phyloP scores from a whole-genome alignment of 1,284 basidiomycete genomes.

The Ceratobasidium theobromae region DNA sequence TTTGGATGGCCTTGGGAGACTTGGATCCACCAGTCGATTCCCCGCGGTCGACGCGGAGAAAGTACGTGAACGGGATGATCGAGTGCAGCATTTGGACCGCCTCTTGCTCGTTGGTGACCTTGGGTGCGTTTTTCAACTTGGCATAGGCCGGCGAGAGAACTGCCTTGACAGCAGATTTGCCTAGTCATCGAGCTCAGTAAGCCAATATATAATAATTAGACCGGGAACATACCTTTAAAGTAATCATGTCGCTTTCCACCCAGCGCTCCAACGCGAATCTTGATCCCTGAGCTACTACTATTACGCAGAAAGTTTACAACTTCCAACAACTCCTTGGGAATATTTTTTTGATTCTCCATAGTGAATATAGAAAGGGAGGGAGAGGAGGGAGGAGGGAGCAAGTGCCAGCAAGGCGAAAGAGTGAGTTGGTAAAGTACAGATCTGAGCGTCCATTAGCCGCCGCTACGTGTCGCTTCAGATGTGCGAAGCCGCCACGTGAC shows the following conservation, averaged over 20 bases:
- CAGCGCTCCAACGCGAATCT: conserved; percentile 85
- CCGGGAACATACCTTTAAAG: conserved; percentile 81
- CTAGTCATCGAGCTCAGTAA: conserved; percentile 42
- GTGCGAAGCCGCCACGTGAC: conserved; percentile 24
- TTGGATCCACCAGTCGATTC: conserved; percentile 64
- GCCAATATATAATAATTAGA: not conserved
- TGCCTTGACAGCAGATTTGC: conserved; percentile 89
- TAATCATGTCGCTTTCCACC: conserved; percentile 96
- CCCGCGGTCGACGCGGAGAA: conserved; percentile 83
- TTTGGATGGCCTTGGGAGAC: conserved; percentile 76
- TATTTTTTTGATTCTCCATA: conserved; percentile 67
- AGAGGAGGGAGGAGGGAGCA: not conserved
- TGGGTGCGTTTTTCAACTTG: conserved; percentile 77
- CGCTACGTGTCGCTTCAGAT: conserved; percentile 29
- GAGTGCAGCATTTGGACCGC: conserved; percentile 70
- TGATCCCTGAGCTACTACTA: conserved; percentile 84
- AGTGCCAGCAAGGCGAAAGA: conserved; percentile 15
- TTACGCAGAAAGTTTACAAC: conserved; percentile 83
- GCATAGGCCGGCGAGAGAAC: conserved; percentile 87
- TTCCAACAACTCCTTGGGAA: conserved; percentile 73
- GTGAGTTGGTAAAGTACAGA: conserved; percentile 30
- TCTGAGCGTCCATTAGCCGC: conserved; percentile 11
- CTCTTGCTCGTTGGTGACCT: conserved; percentile 74
- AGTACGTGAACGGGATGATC: conserved; percentile 85
- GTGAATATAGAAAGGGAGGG: not conserved